Evolutionary conservation across 2,329 filamentous ascomycete species (phyloP), one percentile per base, ranked within the genome.

Genomic region (Trichoderma endophyticum): DNA sequence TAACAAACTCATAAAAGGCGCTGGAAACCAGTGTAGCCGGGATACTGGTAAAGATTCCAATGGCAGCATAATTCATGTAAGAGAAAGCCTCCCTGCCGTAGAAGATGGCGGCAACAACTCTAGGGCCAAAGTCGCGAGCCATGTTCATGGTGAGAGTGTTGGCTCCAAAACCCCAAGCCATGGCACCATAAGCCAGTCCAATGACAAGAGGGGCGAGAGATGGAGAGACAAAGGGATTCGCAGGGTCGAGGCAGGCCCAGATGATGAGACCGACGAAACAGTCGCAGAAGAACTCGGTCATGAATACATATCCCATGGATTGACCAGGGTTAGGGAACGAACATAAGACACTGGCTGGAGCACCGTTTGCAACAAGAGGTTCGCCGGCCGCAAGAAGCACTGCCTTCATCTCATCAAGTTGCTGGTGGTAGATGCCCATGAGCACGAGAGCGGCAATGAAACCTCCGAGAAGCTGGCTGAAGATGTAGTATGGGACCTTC

Each of bases 211-310:
- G 86, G 1, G 84, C 84, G 28, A 79, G 79, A 11, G 79, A 71
- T 6, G 86, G 82, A 8, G 82, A 78, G 30, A 89, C 81, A 77
- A 89, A 89, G 0, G 87, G 87, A 77, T 90, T 90, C 12, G 87
- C 86, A 0, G 86, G 86, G 77, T 90, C 88, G 36, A 89, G 81
- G 60, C 81, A 82, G 8, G 87, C 83, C 87, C 87, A 90, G 77
- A 90, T 89, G 15, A 89, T 79, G 71, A 89, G 81, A 32, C 84
- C 85, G 70, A 90, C 86, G 78, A 89, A 89, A 70, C 79, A 81
- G 76, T 87, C 85, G 32, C 87, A 87, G 74, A 90, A 88, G 77
- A 87, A 90, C 76, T 90, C 88, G 72, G 86, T 86, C 67, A 89
- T 77, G 79, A 90, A 87, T 1, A 90, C 77, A 76, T 86, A 89